Evolutionary conservation across 2,329 filamentous ascomycete species (phyloP).

Genomic region (Phyllosticta paracitricarpa): DNA sequence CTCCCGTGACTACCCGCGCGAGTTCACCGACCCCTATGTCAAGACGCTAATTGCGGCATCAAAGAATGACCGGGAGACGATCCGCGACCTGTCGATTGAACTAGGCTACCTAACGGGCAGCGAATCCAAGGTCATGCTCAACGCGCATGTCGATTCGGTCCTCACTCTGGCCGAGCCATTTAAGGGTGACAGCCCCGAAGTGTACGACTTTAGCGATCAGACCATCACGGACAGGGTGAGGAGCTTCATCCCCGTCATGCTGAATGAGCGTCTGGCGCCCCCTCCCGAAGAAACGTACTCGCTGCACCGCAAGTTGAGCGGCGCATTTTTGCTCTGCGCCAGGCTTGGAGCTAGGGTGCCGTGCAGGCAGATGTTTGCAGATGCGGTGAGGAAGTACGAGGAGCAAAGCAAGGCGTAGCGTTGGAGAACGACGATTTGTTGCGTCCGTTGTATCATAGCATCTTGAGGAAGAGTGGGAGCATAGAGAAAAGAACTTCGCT

Average conservation of each 20-base stretch:
- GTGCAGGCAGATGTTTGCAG: conserved; percentile 70
- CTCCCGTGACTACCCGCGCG: conserved; percentile 69
- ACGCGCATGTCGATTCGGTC: conserved; percentile 82
- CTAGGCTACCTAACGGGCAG: conserved; percentile 88
- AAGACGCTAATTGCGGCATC: conserved; percentile 72
- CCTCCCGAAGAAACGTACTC: conserved; percentile 97
- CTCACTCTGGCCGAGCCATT: conserved; percentile 91
- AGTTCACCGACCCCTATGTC: conserved; percentile 74
- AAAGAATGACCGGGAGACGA: conserved; percentile 51
- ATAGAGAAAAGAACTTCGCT: background rate
- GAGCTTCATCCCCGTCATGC: conserved; percentile 82
- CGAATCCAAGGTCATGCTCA: conserved; percentile 75
- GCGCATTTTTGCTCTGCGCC: conserved; percentile 87
- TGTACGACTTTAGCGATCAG: conserved; percentile 89
- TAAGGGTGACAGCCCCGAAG: conserved; percentile 56
- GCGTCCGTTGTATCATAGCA: background rate
- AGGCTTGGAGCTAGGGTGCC: conserved; percentile 70
- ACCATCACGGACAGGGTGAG: conserved; percentile 94
- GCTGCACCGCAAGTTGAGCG: conserved; percentile 87
- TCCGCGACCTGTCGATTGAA: conserved; percentile 59
- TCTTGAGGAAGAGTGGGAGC: background rate
- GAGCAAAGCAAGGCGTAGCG: background rate
- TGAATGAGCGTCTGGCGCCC: conserved; percentile 75
- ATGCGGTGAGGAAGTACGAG: conserved; percentile 35
- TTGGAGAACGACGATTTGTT: background rate